Conservation (phyloP, 1,284 basidiomycete genomes). For the Fomitopsis betulina region DNA sequence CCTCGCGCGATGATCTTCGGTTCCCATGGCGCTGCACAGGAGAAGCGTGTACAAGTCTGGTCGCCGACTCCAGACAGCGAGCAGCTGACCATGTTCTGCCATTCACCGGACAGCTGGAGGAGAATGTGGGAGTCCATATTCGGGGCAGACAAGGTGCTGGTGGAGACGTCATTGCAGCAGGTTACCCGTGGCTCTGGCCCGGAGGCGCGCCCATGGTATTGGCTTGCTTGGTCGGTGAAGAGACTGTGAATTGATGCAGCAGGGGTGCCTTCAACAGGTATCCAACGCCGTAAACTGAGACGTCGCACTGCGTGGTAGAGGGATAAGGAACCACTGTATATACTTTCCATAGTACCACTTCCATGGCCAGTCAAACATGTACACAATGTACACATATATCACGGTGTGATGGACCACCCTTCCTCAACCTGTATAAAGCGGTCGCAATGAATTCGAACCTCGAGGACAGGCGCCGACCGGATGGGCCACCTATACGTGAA, state of each 20-base stretch:
- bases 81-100: slow-evolving; percentile 11
- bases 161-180: neutral
- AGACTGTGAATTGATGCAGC: neutral
- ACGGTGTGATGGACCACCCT: too few relatives aligned
- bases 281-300: too few relatives aligned
- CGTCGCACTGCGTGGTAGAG: too few relatives aligned
- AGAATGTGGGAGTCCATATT: slow-evolving; percentile 33
- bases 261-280: too few relatives aligned
- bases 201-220: neutral
- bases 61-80: neutral
- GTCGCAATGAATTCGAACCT: too few relatives aligned
- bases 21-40: slow-evolving; percentile 17
- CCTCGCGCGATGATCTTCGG: slow-evolving; percentile 34
- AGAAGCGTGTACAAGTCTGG: slow-evolving; percentile 16
- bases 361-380: too few relatives aligned
- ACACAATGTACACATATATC: too few relatives aligned
- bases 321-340: too few relatives aligned
- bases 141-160: slow-evolving; percentile 24
- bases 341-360: too few relatives aligned
- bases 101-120: slow-evolving; percentile 30
- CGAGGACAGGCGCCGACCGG: too few relatives aligned
- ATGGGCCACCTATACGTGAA: too few relatives aligned
- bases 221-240: neutral
- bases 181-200: neutral
- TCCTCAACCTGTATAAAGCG: too few relatives aligned